Base-by-base conservation (phyloP, 371 early-diverging fungal species). In the Funneliformis caledonium region DNA sequence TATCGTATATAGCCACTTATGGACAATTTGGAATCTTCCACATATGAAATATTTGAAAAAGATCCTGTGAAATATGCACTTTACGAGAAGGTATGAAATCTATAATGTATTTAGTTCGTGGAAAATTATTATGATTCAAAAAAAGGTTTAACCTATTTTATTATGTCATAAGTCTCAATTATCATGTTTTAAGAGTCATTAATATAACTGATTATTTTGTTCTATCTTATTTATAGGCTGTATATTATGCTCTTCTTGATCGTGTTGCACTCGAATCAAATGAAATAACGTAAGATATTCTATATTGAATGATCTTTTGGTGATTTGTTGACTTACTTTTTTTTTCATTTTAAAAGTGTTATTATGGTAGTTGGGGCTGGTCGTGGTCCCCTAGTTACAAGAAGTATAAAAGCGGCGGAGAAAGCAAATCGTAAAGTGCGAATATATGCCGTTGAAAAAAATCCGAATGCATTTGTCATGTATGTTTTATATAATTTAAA, bases 1-100 rank as follows among this genome's bases (percentile, higher is more conserved):
- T 10, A 45, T 80, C 16, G n/a, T 74, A 16, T 31, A 60, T 67
- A 94, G 86, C 98, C 98, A 2, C 87, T 98, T 47, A 95, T 95
- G 94, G 96, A 97, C 82, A 94, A 98, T 81, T 89, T 98, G 59
- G 96, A 95, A 72, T 94, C 96, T 14, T 92, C 90, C 14, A 97
- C 96, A 0, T 98, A 98, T 83, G 96, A 95, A 84, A 94, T 94
- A 0, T 98, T 97, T 87, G 97, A 97, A 84, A 92, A 92, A 77
- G 97, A 97, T 84, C 94, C 95, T 7, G 89, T 95, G 74, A 98
- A 97, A 83, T 98, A 98, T 86, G 90, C 90, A 75, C 91, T 91
- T 82, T 98, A 98, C 84, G 97, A 97, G 83, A 83, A 91, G 80
- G 94, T 91, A 75, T 81, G 76, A n/a, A 70, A 82, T 56, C 90